Percentiles rank a stretch among this genome's conserved stretches.
These are phyloP conservation scores for Leccinum olivaceopallidum DNA, from an alignment of 768 basidiomycete genomes.

Conservation along the genomic window DNA sequence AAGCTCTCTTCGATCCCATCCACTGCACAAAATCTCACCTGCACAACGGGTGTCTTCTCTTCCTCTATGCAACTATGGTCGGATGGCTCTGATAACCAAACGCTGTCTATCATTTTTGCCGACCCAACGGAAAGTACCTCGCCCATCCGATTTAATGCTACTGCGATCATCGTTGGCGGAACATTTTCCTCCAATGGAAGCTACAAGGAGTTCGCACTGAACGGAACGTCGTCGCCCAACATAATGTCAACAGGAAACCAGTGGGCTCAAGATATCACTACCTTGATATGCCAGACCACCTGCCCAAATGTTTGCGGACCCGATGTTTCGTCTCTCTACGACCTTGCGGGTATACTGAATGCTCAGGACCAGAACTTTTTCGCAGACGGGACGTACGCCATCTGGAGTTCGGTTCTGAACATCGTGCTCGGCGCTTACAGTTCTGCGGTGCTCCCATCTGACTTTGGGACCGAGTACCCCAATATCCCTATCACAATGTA, in stretches of 20 bases:
- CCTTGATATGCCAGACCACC: constrained; percentile 13
- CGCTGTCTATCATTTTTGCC: constrained; percentile 7
- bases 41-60: neutral
- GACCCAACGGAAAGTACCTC: neutral
- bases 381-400: neutral
- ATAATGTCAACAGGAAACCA: constrained; percentile 5
- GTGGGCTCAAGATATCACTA: constrained; percentile 22
- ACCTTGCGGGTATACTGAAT: constrained; percentile 8
- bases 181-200: constrained; percentile 9
- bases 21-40: constrained; percentile 12
- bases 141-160: constrained; percentile 13
- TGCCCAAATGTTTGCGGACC: neutral
- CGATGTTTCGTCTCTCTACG: constrained; percentile 1
- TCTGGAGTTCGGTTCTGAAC: constrained; percentile 8
- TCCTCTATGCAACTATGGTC: constrained; percentile 2
- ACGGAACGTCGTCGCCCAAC: constrained; percentile 19
- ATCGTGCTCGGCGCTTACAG: constrained; percentile 15
- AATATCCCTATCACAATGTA: neutral
- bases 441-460: neutral
- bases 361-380: neutral
- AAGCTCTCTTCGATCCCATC: constrained; percentile 11
- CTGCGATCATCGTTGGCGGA: constrained; percentile 8
- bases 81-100: constrained; percentile 7
- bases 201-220: constrained; percentile 11
- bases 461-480: neutral